A percentile compares a stretch with the other conserved stretches of the same genome.
phyloP scores from a whole-genome alignment of 257 asterid species.

The Nicotiana paniculata region DNA sequence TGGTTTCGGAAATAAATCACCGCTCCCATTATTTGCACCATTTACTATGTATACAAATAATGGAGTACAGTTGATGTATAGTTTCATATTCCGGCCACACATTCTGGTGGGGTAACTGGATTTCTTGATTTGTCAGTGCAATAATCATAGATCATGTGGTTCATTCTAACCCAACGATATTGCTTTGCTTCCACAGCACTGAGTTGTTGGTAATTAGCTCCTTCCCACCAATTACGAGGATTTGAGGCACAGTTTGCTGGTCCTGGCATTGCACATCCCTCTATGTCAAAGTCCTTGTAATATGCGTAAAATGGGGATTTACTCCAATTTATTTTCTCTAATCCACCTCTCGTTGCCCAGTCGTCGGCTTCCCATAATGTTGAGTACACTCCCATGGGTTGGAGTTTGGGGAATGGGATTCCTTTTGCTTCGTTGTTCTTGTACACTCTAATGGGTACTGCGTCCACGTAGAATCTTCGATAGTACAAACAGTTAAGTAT shows the following conservation, averaged over 20 bases:
- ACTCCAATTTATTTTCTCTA: constrained; percentile 80
- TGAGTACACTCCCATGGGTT: constrained; percentile 71
- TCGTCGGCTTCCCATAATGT: constrained; percentile 92
- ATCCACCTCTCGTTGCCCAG: constrained; percentile 86
- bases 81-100: constrained; percentile 12
- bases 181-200: constrained; percentile 42
- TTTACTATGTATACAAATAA: background rate
- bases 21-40: background rate
- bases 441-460: constrained; percentile 60
- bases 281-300: constrained; percentile 75
- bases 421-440: constrained; percentile 71
- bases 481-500: background rate
- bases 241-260: constrained; percentile 45
- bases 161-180: constrained; percentile 65
- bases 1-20: background rate
- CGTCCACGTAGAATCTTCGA: constrained; percentile 41
- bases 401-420: constrained; percentile 52
- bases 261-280: constrained; percentile 70
- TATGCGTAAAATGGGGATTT: constrained; percentile 76
- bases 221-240: constrained; percentile 81
- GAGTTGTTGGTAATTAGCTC: constrained; percentile 39
- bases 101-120: constrained; percentile 52
- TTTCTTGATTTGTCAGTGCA: constrained; percentile 65
- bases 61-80: background rate
- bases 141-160: constrained; percentile 75